Evolutionary conservation across 495 filamentous ascomycete genomes (phyloP).

Genomic region (Trichoderma virens): DNA sequence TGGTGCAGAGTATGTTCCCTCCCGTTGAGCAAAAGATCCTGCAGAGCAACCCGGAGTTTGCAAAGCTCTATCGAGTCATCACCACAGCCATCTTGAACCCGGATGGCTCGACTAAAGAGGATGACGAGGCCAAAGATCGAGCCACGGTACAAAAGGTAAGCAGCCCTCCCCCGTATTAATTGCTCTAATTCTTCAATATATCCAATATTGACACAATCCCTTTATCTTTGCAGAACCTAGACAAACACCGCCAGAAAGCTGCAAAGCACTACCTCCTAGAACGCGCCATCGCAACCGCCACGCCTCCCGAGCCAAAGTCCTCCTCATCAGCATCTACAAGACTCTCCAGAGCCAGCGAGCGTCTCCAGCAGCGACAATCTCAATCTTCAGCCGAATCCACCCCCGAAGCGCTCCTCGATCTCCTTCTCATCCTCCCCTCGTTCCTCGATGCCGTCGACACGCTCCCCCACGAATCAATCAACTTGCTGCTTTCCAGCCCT

Average conservation of each 20-base stretch:
- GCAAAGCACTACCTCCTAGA: constrained; percentile 33
- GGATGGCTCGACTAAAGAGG: constrained; percentile 53
- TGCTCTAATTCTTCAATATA: neutral
- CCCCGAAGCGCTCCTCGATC: constrained; percentile 30
- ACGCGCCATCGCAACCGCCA: constrained; percentile 27
- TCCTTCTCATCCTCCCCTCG: constrained; percentile 35
- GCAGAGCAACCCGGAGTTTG: constrained; percentile 56
- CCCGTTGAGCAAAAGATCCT: constrained; percentile 56
- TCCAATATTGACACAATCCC: neutral
- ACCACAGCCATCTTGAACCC: constrained; percentile 51
- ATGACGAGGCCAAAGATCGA: constrained; percentile 45
- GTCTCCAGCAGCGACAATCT: constrained; percentile 3
- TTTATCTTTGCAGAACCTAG: constrained; percentile 30
- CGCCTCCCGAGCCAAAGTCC: constrained; percentile 14
- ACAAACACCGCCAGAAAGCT: constrained; percentile 30
- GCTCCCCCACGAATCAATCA: constrained; percentile 17
- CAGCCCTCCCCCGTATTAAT: neutral
- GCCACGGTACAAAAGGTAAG: constrained; percentile 44
- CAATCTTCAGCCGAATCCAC: constrained; percentile 14
- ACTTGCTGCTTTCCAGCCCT: constrained; percentile 32
- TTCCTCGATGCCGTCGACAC: constrained; percentile 15
- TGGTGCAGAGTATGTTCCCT: constrained; percentile 48
- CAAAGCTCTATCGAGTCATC: constrained; percentile 52
- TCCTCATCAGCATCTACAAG: constrained; percentile 17
- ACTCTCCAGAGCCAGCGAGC: constrained; percentile 15